Evolutionary conservation across 129 eudicot genomes (phyloP).

Genomic region (Cynara cardunculus): DNA sequence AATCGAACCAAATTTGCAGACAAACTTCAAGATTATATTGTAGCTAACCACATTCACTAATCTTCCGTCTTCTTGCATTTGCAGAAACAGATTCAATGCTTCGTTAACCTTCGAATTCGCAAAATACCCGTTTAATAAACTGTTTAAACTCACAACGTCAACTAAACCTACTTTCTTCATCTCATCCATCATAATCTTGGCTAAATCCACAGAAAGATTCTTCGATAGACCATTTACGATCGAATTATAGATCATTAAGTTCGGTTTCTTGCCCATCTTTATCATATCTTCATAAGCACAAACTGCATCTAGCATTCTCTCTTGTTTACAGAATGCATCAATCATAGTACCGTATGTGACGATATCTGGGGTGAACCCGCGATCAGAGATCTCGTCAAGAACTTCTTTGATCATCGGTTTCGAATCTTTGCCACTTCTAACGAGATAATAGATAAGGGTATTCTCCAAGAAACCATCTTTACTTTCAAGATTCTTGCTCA

Average conservation of each 20-base stretch:
- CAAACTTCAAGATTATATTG: slow-evolving; percentile 44
- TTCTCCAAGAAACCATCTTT: slow-evolving; percentile 42
- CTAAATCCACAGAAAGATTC: slow-evolving; percentile 39
- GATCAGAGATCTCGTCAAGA: slow-evolving; percentile 48
- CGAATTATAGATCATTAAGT: slow-evolving; percentile 54
- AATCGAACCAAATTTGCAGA: slow-evolving; percentile 54
- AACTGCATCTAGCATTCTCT: slow-evolving; percentile 40
- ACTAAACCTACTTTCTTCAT: slow-evolving; percentile 28
- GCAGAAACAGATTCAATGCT: slow-evolving; percentile 37
- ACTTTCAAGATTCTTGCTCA: slow-evolving; percentile 40
- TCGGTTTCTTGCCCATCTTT: slow-evolving; percentile 42
- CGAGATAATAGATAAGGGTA: slow-evolving; percentile 46
- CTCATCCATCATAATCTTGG: slow-evolving; percentile 35
- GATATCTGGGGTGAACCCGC: slow-evolving; percentile 46
- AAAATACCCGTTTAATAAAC: slow-evolving; percentile 50
- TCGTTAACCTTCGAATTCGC: slow-evolving; percentile 38
- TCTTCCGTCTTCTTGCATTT: slow-evolving; percentile 47
- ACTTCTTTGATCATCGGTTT: slow-evolving; percentile 32
- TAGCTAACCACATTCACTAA: slow-evolving; percentile 42
- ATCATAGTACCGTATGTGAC: slow-evolving; percentile 60
- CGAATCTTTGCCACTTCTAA: slow-evolving; percentile 27
- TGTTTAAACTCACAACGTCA: slow-evolving; percentile 47
- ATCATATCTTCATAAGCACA: slow-evolving; percentile 53
- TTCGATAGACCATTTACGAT: slow-evolving; percentile 54
- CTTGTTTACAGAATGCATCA: slow-evolving; percentile 46